A percentile compares a stretch with the other conserved stretches of the same genome.
Conservation (phyloP, 1,139 yeast species). For the Entelexis paramagnoliae region DNA sequence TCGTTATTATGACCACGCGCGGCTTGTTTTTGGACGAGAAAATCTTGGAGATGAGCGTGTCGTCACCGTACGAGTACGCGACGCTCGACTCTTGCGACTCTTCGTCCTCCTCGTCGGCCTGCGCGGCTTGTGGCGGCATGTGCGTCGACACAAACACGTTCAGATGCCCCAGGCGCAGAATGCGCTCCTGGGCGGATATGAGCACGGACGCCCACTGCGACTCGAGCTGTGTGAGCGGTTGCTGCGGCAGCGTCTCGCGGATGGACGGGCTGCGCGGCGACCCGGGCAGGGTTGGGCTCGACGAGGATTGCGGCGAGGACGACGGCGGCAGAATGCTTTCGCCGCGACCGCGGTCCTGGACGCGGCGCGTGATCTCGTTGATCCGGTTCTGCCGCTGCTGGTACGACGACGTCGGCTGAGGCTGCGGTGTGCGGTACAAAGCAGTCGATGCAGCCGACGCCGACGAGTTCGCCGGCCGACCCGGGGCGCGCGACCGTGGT, state of each 20-base stretch:
- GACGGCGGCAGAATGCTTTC: neutral
- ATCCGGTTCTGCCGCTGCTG: slow-evolving; percentile 24
- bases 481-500: slow-evolving; percentile 15
- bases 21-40: slow-evolving; percentile 29
- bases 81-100: slow-evolving; percentile 16
- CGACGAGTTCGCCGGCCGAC: slow-evolving; percentile 15
- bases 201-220: slow-evolving; percentile 57
- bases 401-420: slow-evolving; percentile 18
- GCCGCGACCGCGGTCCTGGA: slow-evolving; percentile 19
- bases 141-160: slow-evolving; percentile 26
- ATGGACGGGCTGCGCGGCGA: slow-evolving; percentile 17
- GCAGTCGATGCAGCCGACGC: slow-evolving; percentile 20
- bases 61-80: slow-evolving; percentile 22
- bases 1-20: slow-evolving; percentile 31
- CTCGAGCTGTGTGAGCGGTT: slow-evolving; percentile 52
- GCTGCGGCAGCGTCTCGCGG: slow-evolving; percentile 35
- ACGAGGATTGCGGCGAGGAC: neutral
- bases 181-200: slow-evolving; percentile 56
- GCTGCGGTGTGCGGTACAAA: slow-evolving; percentile 8
- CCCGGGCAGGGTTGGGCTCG: neutral
- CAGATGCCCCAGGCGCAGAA: slow-evolving; percentile 52
- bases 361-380: slow-evolving; percentile 21
- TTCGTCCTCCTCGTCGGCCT: slow-evolving; percentile 18
- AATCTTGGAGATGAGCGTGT: slow-evolving; percentile 28
- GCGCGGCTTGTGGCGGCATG: slow-evolving; percentile 16